Base-by-base conservation (phyloP, 2,329 filamentous ascomycete species). In the Paracoccidioides lutzii region DNA sequence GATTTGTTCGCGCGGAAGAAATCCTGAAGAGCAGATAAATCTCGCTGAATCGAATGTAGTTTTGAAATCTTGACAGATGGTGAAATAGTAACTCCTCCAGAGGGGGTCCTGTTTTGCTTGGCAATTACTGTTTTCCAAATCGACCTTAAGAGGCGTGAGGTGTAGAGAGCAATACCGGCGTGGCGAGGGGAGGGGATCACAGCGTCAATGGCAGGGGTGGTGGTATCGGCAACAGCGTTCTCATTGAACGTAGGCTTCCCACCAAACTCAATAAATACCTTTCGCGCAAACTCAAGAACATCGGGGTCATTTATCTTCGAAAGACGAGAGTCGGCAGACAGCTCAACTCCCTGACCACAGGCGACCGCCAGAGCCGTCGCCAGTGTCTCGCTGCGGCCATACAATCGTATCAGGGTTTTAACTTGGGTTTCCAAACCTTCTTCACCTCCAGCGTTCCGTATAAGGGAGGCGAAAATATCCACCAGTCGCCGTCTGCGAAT, bases 321-420 rank as follows among this genome's bases (percentile, higher is more conserved):
- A 8, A 85, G 73, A 45, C 90, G 82, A 45, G 83, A 81, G 56
- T 89, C 87, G 1, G 76, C 68, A 0, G 85, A 86, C 22, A 88
- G 81, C 64, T 95, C 91, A 32, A 86, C 84, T 8, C 90, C 91
- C 67, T 97, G 90, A 3, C 91, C 90, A 69, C 93, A 98, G 41
- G 93, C 90, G 35, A 98, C 93, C 9, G 93, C 93, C 53, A 98
- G 75, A 32, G 93, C 90, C 43, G 91, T 90, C 0, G 93, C 88
- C 54, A 94, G 84, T 0, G 88, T 93, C 69, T 98, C 93, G 3
- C 85, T 84, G 9, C 90, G 82, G 10, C 93, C 93, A 67, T 97
- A 98, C 8, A 84, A 79, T 56, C 84, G 81, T 58, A 93, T 88
- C 64, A 98, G 91, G 58, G 83, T 87, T 54, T 87, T 87, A 28